A percentile compares a stretch with the other conserved stretches of the same genome.
Conservation (phyloP, 1,284 basidiomycete species). For the Lentinus polychrous region DNA sequence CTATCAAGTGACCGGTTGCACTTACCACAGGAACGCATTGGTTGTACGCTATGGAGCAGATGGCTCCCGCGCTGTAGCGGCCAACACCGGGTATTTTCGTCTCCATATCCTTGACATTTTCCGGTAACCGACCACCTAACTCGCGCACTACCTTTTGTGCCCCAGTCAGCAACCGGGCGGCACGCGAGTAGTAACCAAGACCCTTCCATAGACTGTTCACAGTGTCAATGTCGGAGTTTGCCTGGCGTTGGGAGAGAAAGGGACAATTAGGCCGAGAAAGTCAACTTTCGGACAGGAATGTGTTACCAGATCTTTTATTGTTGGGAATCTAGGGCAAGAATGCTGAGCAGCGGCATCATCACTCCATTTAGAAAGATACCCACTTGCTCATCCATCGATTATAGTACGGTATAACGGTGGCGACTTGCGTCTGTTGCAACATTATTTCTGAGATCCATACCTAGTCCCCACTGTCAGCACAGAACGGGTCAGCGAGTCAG, state of each 20-base stretch:
- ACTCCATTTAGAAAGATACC: slow-evolving; percentile 17
- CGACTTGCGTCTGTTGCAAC: slow-evolving; percentile 94
- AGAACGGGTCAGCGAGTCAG: background rate
- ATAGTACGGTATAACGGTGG: slow-evolving; percentile 88
- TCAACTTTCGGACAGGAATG: slow-evolving; percentile 6
- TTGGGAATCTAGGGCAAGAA: slow-evolving; percentile 61
- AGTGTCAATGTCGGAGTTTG: slow-evolving; percentile 70
- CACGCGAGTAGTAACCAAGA: slow-evolving; percentile 88
- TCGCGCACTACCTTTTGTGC: slow-evolving; percentile 72
- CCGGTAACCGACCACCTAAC: slow-evolving; percentile 68
- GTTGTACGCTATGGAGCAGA: slow-evolving; percentile 86
- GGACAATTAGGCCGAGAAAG: slow-evolving; percentile 1
- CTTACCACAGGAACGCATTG: slow-evolving; percentile 77
- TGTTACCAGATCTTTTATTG: slow-evolving; percentile 67
- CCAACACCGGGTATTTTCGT: slow-evolving; percentile 86
- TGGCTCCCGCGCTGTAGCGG: slow-evolving; percentile 86
- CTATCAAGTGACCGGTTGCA: slow-evolving; percentile 14
- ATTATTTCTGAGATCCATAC: slow-evolving; percentile 93
- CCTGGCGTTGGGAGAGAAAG: slow-evolving; percentile 30
- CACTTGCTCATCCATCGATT: slow-evolving; percentile 78
- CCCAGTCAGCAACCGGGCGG: slow-evolving; percentile 69
- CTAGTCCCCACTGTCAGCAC: slow-evolving; percentile 27
- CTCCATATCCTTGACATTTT: slow-evolving; percentile 77
- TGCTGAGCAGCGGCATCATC: slow-evolving; percentile 2
- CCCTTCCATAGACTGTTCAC: slow-evolving; percentile 89